Evolutionary conservation across 805 yeast species (phyloP).

Genomic region (Cyberlindnera meyerae): DNA sequence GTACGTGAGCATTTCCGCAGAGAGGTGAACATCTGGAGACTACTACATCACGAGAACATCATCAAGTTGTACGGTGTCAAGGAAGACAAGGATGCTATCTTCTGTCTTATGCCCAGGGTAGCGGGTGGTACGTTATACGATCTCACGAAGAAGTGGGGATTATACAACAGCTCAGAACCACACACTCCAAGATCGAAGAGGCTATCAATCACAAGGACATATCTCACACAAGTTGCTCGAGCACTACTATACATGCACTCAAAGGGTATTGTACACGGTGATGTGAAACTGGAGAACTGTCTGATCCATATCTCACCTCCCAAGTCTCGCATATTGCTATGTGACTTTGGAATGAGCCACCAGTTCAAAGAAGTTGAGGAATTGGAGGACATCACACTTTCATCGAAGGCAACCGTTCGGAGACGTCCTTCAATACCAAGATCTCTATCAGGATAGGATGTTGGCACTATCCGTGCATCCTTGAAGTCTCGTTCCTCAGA

Average conservation of each 20-base stretch:
- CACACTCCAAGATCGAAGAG: constrained; percentile 32
- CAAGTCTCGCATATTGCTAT: constrained; percentile 42
- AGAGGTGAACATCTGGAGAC: constrained; percentile 75
- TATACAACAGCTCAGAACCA: constrained; percentile 27
- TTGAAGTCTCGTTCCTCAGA: too few species aligned
- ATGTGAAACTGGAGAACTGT: constrained; percentile 70
- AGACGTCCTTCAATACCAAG: constrained; percentile 30
- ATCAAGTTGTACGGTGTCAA: constrained; percentile 57
- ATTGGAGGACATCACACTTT: constrained; percentile 26
- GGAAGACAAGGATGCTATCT: constrained; percentile 59
- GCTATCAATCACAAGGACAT: constrained; percentile 30
- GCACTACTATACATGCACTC: constrained; percentile 63
- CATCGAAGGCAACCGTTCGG: constrained; percentile 12
- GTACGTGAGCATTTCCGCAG: constrained; percentile 57
- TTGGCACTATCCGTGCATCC: constrained; percentile 6
- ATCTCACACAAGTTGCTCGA: constrained; percentile 47
- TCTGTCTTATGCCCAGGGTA: constrained; percentile 65
- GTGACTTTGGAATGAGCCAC: constrained; percentile 87
- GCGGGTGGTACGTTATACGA: constrained; percentile 81
- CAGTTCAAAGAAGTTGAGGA: constrained; percentile 16
- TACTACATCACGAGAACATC: constrained; percentile 58
- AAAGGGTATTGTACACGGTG: constrained; percentile 67
- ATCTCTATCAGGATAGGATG: constrained; percentile 28
- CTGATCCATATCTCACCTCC: constrained; percentile 46
- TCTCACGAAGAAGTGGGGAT: constrained; percentile 64